Base-by-base conservation (phyloP, 768 basidiomycete species). In the Amanita polypyramis region DNA sequence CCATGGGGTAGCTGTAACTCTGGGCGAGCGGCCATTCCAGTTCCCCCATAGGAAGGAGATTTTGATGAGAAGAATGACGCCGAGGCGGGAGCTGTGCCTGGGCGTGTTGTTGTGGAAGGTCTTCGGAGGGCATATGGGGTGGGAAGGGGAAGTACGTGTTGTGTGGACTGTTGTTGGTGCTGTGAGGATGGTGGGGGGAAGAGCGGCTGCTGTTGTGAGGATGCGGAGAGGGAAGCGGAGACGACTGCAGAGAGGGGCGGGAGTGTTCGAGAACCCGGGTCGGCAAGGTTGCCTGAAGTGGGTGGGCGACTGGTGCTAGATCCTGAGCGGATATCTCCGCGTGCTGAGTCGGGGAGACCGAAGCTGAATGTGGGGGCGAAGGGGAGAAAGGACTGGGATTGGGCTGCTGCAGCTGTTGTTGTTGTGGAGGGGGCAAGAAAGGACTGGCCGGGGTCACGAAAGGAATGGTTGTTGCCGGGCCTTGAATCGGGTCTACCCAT, bases 391-490 rank as follows among this genome's bases (percentile, higher is more conserved):
- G 49, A 50, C 23, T 50, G 49, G 29, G 34, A 37, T 21, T 27
- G 27, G 38, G 47, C 38, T 41, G 47, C 37, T 47, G 45, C 45
- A 39, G 45, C 34, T 34, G 44, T 35, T 36, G 25, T 27, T 27
- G 25, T 27, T 27, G 25, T 8, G 55, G 72, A 60, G 63, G 75
- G 72, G 74, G 64, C 72, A 80, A 79, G 82, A 82, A 83, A 83
- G 82, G 82, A 83, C 79, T 83, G 82, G 77, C 73, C 68, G 75
- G 79, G 70, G 72, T 78, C 78, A 75, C 78, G 81, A 82, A 82
- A 82, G 79, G 81, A 83, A 79, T 81, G 79, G 51, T 49, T 58
- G 55, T 53, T 53, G 25, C 41, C 43, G 42, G 56, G 48, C 37
- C 70, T 62, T 45, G 65, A 56, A 38, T 58, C 62, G 52, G 62